These are phyloP conservation scores for Paralagenidium karlingii DNA, from an alignment of 352 stramenopile genomes.

Conservation along the genomic window DNA sequence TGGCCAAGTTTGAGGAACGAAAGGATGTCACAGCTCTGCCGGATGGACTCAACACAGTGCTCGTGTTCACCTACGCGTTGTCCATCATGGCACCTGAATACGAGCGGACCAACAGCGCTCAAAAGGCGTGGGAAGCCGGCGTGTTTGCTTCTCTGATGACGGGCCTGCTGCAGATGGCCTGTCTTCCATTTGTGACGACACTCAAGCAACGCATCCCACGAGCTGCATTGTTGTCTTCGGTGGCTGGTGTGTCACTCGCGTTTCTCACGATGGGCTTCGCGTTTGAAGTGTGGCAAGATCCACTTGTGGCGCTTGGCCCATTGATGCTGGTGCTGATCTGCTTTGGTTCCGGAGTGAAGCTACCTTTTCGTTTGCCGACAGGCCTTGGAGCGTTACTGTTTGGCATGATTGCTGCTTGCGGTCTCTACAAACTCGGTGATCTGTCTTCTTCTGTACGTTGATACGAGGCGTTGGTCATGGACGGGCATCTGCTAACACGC, in stretches of 20 bases:
- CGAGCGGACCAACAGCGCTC: slow-evolving; percentile 10
- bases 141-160: slow-evolving; percentile 22
- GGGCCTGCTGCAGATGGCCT: slow-evolving; percentile 16
- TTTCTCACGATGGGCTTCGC: slow-evolving; percentile 30
- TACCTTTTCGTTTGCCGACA: slow-evolving; percentile 21
- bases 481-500: no score
- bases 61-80: slow-evolving; percentile 25
- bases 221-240: slow-evolving; percentile 20
- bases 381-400: slow-evolving; percentile 18
- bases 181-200: slow-evolving; percentile 12
- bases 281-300: slow-evolving; percentile 28
- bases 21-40: slow-evolving; percentile 21
- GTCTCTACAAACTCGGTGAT: slow-evolving; percentile 12
- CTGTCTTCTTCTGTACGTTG: slow-evolving; percentile 9
- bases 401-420: slow-evolving; percentile 12
- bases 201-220: slow-evolving; percentile 16
- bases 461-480: neutral
- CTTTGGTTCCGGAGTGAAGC: slow-evolving; percentile 21
- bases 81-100: slow-evolving; percentile 27
- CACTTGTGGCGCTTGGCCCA: slow-evolving; percentile 15
- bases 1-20: slow-evolving; percentile 9
- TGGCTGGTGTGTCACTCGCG: slow-evolving; percentile 19
- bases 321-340: slow-evolving; percentile 25
- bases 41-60: slow-evolving; percentile 26
- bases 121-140: slow-evolving; percentile 13